phyloP scores from a whole-genome alignment of 1,284 basidiomycete species.

The Ganoderma boninense region DNA sequence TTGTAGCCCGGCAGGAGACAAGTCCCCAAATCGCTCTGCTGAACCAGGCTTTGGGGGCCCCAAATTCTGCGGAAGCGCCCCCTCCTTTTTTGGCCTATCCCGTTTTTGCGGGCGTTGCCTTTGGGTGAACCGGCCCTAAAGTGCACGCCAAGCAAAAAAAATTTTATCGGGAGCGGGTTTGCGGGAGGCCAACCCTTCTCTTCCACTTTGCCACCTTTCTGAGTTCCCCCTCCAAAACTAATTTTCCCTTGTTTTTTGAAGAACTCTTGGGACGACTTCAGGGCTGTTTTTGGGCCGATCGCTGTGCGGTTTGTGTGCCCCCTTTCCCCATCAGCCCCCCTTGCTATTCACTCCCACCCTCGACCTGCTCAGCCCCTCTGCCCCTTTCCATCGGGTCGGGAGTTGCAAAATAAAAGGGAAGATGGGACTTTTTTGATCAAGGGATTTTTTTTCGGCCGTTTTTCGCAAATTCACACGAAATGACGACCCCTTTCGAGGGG shows the following conservation, averaged over 20 bases:
- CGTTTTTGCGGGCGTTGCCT: too few relatives aligned
- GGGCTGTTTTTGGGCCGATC: background rate
- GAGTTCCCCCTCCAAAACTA: background rate
- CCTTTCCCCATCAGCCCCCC: slow-evolving; percentile 18
- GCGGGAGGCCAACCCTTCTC: background rate
- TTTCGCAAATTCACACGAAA: slow-evolving; percentile 20
- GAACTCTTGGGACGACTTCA: background rate
- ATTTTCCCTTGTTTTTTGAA: background rate
- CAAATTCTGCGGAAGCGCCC: background rate
- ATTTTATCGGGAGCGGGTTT: background rate
- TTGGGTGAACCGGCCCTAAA: slow-evolving; percentile 1
- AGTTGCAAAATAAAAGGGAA: slow-evolving; percentile 34
- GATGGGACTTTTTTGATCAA: slow-evolving; percentile 9
- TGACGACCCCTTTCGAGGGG: slow-evolving; percentile 34
- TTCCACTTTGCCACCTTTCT: background rate
- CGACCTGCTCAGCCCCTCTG: slow-evolving; percentile 21
- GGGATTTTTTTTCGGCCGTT: slow-evolving; percentile 32
- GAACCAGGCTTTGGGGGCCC: too few relatives aligned
- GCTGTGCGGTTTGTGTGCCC: background rate
- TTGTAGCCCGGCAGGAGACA: background rate
- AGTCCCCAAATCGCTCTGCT: background rate
- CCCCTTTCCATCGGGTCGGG: slow-evolving; percentile 25
- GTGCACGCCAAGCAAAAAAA: too few relatives aligned
- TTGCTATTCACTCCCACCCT: slow-evolving; percentile 30
- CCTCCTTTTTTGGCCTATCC: too few relatives aligned